Base-by-base conservation (phyloP, 2,329 filamentous ascomycete species). In the Alternaria tenuissima region DNA sequence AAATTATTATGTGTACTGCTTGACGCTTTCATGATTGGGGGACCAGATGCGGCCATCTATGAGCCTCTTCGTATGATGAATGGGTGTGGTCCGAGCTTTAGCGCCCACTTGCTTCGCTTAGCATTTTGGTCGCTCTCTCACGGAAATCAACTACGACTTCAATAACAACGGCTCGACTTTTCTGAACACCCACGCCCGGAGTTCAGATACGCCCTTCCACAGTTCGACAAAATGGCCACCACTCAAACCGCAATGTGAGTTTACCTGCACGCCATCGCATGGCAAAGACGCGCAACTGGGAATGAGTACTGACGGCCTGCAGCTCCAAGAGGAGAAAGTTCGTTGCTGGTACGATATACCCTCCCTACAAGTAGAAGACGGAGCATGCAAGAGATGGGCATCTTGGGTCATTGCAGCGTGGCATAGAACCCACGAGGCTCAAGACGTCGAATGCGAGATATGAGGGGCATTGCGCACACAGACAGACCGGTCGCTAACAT, bases 281-380 rank as follows among this genome's bases (percentile, higher is more conserved):
- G 9, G 44, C 44, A 32, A 30, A 20, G 34, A 28, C 52, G 56
- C 58, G 60, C 58, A 54, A 46, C 36, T 22, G 24, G 38, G 44
- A 59, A 46, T 46, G 28, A 58, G 48, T 65, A 71, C 76, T 78
- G 62, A 78, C 69, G 42, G 54, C 59, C 44, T 59, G 60, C 81
- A 94, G 91, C 84, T 94, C 91, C 83, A 94, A 94, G 90, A 86
- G 91, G 85, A 92, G 91, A 89, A 94, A 85, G 81, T 83, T 85
- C 83, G 78, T 85, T 73, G 82, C 83, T 71, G 80, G 80, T 76
- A 81, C 72, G 78, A 68, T 74, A 62, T 47, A 67, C 65, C 70
- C 67, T 63, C 62, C 62, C 46, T 52, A 57, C 46, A 57, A 32
- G 28, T 34, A 61, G 41, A 64, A 59, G 51, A 49, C 46, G 38